Evolutionary conservation across 805 yeast species (phyloP), one percentile per base, ranked within the genome.

Genomic region (Zygosaccharomyces lentus): DNA sequence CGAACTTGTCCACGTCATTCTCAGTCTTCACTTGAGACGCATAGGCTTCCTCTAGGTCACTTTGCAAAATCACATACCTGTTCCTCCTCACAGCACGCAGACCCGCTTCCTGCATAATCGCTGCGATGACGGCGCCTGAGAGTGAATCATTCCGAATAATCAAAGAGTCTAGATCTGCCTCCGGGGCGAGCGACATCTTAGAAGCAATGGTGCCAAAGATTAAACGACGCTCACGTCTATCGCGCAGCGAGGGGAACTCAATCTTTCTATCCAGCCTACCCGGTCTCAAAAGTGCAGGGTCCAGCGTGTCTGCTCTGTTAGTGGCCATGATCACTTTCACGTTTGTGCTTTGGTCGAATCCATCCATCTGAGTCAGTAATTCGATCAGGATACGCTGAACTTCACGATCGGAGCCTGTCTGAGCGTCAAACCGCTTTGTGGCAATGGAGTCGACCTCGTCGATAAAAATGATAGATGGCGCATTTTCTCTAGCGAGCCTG

Each of bases 91-190:
- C 98, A 1, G 99, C 99, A 58, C 99, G 81, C 57, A 93, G 77
- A 56, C 99, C 99, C 24, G 99, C 99, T 71, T 95, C 99, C 77
- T 93, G 99, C 99, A 93, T 93, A 57, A 93, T 91, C 13, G 99
- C 99, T 12, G 99, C 98, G 64, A 93, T 93, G 47, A 91, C 79
- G 9, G 96, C 99, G 63, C 99, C 99, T 30, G 96, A 87, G 48
- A 95, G 74, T 34, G 99, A 96, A 66, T 93, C 99, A 64, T 93
- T 93, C 68, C 99, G 84, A 58, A 89, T 80, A 57, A 93, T 91
- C 58, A 93, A 77, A 17, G 96, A 84, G 70, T 95, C 99, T 58
- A 93, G 77, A 66, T 93, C 99, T 43, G 81, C 96, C 70, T 93
- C 99, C 21, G 99, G 99, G 3, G 99, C 95, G 55, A 93, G 76